Evolutionary conservation across 306 rosid genomes (phyloP), one percentile per base, ranked within the genome.

Genomic region (Corylus heterophylla): DNA sequence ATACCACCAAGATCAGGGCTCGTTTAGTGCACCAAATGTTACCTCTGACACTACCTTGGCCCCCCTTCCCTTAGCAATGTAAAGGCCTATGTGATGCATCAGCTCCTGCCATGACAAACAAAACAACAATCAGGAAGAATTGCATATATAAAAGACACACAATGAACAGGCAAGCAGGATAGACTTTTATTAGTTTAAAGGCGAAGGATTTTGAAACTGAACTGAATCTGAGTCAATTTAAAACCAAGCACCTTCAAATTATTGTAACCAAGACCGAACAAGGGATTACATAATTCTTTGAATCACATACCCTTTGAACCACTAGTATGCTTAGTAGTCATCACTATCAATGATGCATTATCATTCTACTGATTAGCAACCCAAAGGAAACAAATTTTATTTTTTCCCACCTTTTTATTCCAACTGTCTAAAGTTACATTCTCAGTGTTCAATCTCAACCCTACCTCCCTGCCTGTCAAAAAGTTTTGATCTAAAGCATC

Each of bases 71-170:
- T 63, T 81, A 54, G 97, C 91, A 2, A 92, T 73, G 89, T 94
- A 92, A 64, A 94, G 97, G 61, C 89, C 98, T 78, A 91, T 86
- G 78, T 94, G 98, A 83, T 94, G 97, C 98, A 89, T 91, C 79
- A 92, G 61, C 47, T 82, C 92, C 98, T 94, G 88, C 76, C 63
- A 76, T 16, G 27, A 44, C 8, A 16, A 55, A 74, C 9, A 49
- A 76, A 47, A 78, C 0, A 7, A 45, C 8, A 64, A 35, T 27
- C 63, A 31, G 2, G 20, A 50, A 61, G 22, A 20, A 16, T 39
- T 54, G 8, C 18, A 45, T 31, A 47, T 45, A 37, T 39, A 39
- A 8, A 48, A 54, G 13, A 66, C 18, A 74, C 69, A 52, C 44
- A 63, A 25, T 44, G 4, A 58, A 2, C 17, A 54, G 66, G 7